A percentile compares a stretch with the other conserved stretches of the same genome.
Conservation (phyloP, 331 rosid species). For the Prunus yedoensis region DNA sequence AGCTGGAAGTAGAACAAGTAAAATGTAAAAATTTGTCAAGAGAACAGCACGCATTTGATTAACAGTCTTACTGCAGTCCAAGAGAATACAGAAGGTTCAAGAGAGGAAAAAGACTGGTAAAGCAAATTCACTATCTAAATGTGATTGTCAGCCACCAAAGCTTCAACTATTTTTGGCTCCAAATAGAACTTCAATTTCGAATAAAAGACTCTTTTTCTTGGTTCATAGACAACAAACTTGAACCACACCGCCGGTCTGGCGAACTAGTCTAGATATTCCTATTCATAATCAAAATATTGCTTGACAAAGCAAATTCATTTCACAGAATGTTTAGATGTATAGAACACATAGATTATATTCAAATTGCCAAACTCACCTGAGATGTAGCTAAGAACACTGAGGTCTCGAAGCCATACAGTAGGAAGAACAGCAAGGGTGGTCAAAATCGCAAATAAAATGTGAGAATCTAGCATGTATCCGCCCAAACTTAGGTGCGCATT, state of each 20-base stretch:
- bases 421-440: conserved; percentile 94
- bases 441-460: conserved; percentile 56
- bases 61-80: background rate
- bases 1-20: conserved; percentile 38
- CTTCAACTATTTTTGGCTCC: too few species aligned
- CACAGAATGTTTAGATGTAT: background rate
- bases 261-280: too few species aligned
- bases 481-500: conserved; percentile 66
- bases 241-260: too few species aligned
- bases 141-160: too few species aligned
- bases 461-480: conserved; percentile 50
- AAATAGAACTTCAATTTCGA: too few species aligned
- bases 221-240: too few species aligned
- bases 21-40: background rate
- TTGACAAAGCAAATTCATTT: background rate
- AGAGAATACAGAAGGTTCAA: background rate
- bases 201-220: too few species aligned
- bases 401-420: conserved; percentile 89
- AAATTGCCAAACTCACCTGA: conserved; percentile 51
- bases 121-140: too few species aligned
- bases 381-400: conserved; percentile 82
- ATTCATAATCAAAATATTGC: too few species aligned
- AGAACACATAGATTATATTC: background rate
- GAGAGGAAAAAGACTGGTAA: too few species aligned
- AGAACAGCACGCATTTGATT: background rate